A percentile compares a stretch with the other conserved stretches of the same genome.
Conservation (phyloP, 2,329 filamentous ascomycete genomes). For the Ascochyta rabiei region DNA sequence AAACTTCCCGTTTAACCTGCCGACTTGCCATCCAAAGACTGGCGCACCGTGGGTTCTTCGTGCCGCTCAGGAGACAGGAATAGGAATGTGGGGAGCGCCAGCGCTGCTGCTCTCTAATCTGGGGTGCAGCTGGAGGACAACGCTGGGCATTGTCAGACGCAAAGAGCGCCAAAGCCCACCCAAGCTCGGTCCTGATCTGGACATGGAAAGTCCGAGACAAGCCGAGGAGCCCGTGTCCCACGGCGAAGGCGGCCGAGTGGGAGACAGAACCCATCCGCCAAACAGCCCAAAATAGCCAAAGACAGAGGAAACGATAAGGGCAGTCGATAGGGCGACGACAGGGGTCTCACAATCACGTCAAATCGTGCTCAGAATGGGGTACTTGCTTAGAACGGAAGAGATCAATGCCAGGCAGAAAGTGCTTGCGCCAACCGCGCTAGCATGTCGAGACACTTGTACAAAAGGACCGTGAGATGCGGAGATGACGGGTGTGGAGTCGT, state of each 20-base stretch:
- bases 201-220: slow-evolving; percentile 5
- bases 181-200: not conserved
- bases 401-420: slow-evolving; percentile 3
- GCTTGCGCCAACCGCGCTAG: slow-evolving; percentile 14
- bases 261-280: not conserved
- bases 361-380: slow-evolving; percentile 5
- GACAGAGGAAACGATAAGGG: slow-evolving; percentile 11
- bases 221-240: slow-evolving; percentile 1
- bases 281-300: slow-evolving; percentile 4
- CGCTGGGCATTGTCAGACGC: slow-evolving; percentile 9
- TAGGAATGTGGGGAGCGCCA: slow-evolving; percentile 26
- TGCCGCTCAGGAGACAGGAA: slow-evolving; percentile 20
- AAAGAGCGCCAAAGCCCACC: not conserved
- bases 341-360: slow-evolving; percentile 7
- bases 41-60: slow-evolving; percentile 18
- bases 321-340: slow-evolving; percentile 9
- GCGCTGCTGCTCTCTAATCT: slow-evolving; percentile 29
- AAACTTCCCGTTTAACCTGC: slow-evolving; percentile 24
- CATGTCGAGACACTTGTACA: slow-evolving; percentile 6
- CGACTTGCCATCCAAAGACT: slow-evolving; percentile 21
- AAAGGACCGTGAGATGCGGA: slow-evolving; percentile 15
- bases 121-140: slow-evolving; percentile 28
- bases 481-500: slow-evolving; percentile 16
- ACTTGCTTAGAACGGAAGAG: slow-evolving; percentile 23
- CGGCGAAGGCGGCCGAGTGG: slow-evolving; percentile 6